A percentile compares a stretch with the other conserved stretches of the same genome.
phyloP scores from a whole-genome alignment of 148 eudicot species.

The Fagopyrum homotropicum region DNA sequence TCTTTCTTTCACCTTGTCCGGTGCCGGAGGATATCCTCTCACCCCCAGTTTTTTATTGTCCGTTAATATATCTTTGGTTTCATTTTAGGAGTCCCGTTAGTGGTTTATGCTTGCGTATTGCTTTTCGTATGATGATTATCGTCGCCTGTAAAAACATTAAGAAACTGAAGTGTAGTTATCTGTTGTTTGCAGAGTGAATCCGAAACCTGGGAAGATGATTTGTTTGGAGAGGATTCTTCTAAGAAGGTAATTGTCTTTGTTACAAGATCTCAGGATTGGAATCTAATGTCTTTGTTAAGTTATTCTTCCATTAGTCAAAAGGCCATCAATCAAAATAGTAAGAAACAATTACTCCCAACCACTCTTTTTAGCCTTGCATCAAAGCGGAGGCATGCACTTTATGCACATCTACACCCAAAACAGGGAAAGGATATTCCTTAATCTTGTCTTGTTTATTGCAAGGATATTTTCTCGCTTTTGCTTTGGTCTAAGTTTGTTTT shows the following conservation, averaged over 20 bases:
- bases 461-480: background rate
- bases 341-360: background rate
- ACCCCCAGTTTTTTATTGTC: background rate
- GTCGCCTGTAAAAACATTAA: background rate
- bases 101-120: background rate
- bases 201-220: conserved; percentile 67
- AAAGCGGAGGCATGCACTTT: background rate
- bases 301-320: background rate
- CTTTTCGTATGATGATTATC: background rate
- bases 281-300: background rate
- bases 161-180: background rate
- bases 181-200: conserved; percentile 58
- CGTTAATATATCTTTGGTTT: background rate
- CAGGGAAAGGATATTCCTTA: background rate
- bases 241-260: conserved; percentile 43
- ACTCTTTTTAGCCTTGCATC: background rate
- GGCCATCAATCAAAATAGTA: background rate
- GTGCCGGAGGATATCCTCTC: background rate
- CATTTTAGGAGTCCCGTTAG: background rate
- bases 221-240: conserved; percentile 30
- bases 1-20: background rate
- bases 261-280: background rate
- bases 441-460: background rate
- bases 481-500: background rate
- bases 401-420: background rate